A percentile compares a stretch with the other conserved stretches of the same genome.
Evolutionary conservation across 2,329 filamentous ascomycete genomes (phyloP).

Genomic region (Fusarium nelsonii): DNA sequence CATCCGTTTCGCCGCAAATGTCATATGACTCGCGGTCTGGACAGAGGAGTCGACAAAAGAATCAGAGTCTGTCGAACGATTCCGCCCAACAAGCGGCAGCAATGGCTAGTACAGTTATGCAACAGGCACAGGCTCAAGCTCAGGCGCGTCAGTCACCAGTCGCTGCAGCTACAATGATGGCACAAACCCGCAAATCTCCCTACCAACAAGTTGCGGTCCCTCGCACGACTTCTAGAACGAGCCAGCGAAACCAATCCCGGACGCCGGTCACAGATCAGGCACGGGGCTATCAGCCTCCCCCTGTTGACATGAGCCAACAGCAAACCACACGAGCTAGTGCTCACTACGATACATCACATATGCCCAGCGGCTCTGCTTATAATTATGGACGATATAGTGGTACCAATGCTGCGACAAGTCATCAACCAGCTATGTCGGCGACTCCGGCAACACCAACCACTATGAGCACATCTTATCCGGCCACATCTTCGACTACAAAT

Average conservation of each 20-base stretch:
- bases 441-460: conserved; percentile 33
- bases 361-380: conserved; percentile 32
- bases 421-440: conserved; percentile 35
- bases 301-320: conserved; percentile 25
- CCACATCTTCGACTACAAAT: conserved; percentile 37
- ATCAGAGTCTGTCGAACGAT: conserved; percentile 22
- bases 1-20: conserved; percentile 35
- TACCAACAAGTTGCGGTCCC: conserved; percentile 47
- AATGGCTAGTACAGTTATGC: conserved; percentile 34
- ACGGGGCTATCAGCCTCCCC: conserved; percentile 36
- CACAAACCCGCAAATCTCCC: conserved; percentile 50
- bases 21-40: conserved; percentile 11
- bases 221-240: conserved; percentile 52
- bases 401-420: conserved; percentile 8
- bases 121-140: conserved; percentile 39
- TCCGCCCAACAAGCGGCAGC: conserved; percentile 19
- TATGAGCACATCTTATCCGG: conserved; percentile 38
- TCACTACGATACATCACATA: conserved; percentile 26
- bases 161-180: conserved; percentile 48
- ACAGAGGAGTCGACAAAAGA: conserved; percentile 15
- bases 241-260: conserved; percentile 51
- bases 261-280: conserved; percentile 48
- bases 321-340: conserved; percentile 11
- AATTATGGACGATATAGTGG: conserved; percentile 39
- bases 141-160: conserved; percentile 49